Evolutionary conservation across 768 basidiomycete genomes (phyloP).

Genomic region (Artomyces pyxidatus): DNA sequence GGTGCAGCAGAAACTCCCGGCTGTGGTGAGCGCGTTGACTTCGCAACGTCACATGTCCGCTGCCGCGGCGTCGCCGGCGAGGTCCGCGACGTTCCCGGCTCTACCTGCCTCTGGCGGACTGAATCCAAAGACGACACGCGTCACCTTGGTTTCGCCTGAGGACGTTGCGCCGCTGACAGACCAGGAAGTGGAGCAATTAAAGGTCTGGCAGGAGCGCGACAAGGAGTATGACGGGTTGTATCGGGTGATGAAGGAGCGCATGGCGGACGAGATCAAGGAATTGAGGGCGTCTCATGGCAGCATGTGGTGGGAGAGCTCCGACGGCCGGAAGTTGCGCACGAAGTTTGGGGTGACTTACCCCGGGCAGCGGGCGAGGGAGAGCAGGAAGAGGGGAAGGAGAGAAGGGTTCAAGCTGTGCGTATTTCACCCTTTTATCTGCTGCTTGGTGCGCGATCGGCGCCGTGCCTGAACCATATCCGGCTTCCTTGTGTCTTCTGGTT

Average conservation of each 20-base stretch:
- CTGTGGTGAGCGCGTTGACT: slow-evolving; percentile 5
- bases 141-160: slow-evolving; percentile 53
- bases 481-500: not conserved
- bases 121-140: slow-evolving; percentile 49
- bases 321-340: slow-evolving; percentile 31
- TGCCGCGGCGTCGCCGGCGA: slow-evolving; percentile 15
- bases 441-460: not conserved
- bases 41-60: slow-evolving; percentile 12
- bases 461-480: no score
- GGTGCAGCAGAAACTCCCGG: slow-evolving; percentile 4
- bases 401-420: slow-evolving; percentile 76
- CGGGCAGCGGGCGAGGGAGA: slow-evolving; percentile 31
- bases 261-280: slow-evolving; percentile 39
- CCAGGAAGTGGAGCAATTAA: slow-evolving; percentile 43
- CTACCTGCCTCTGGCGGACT: slow-evolving; percentile 38
- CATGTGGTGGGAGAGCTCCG: slow-evolving; percentile 62
- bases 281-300: slow-evolving; percentile 35
- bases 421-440: slow-evolving; percentile 1
- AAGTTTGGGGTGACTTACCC: slow-evolving; percentile 51
- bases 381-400: slow-evolving; percentile 46
- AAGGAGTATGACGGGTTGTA: slow-evolving; percentile 44
- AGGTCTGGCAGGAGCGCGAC: slow-evolving; percentile 60
- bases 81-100: slow-evolving; percentile 13
- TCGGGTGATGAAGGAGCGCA: slow-evolving; percentile 43
- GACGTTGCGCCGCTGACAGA: slow-evolving; percentile 41